Conservation (phyloP, 169 alveolate species). For the Theileria parva region DNA sequence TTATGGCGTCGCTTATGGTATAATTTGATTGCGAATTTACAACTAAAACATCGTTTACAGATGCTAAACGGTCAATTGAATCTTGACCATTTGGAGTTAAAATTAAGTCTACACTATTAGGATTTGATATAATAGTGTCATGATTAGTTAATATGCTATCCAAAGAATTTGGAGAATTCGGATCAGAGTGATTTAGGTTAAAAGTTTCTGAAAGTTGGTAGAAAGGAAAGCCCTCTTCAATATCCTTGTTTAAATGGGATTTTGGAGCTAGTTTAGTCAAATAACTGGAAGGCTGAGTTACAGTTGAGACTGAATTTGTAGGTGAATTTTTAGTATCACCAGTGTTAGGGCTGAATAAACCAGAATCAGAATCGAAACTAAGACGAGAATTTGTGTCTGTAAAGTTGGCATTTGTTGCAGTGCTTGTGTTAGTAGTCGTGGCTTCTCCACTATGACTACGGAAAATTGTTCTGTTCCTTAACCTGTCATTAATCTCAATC, state of each 20-base stretch:
- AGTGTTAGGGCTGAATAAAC: neutral
- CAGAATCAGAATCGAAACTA: neutral
- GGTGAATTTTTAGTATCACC: neutral
- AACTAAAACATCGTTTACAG: neutral
- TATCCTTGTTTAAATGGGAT: neutral
- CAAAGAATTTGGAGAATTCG: neutral
- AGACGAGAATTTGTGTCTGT: neutral
- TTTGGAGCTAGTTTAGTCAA: neutral
- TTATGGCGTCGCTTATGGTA: neutral
- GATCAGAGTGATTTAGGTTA: neutral
- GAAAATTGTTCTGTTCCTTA: conserved; percentile 54
- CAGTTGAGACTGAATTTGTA: neutral
- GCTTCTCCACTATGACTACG: conserved; percentile 27
- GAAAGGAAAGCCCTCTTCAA: neutral
- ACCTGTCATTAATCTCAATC: conserved; percentile 57
- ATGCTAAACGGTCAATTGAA: neutral
- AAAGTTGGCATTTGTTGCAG: conserved; percentile 17
- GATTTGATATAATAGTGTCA: neutral
- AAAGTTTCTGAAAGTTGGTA: neutral
- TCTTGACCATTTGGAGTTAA: neutral
- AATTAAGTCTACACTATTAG: neutral
- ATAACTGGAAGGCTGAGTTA: neutral
- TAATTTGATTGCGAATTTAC: neutral
- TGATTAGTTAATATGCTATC: neutral
- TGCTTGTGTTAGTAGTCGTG: conserved; percentile 28